A percentile compares a stretch with the other conserved stretches of the same genome.
Evolutionary conservation across 75 land plant species (phyloP).

Genomic region (Cupressus sempervirens): DNA sequence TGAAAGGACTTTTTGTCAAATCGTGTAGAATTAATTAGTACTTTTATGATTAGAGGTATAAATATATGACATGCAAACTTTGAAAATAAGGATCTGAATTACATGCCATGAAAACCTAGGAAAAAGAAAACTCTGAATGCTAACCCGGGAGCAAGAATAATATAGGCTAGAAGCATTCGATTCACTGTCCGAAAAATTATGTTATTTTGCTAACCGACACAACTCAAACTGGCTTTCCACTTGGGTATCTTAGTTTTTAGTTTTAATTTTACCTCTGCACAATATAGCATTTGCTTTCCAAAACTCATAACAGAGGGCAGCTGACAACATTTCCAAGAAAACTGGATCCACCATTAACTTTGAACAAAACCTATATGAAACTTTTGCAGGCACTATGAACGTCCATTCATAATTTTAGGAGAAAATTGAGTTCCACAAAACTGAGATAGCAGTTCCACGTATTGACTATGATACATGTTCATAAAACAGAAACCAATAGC

Average conservation of each 20-base stretch:
- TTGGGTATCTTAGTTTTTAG: not conserved
- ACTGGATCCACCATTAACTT: not conserved
- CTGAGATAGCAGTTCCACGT: not conserved
- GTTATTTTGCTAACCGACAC: not conserved
- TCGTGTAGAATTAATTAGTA: not conserved
- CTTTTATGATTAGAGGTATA: not conserved
- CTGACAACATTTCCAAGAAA: not conserved
- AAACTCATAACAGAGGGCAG: not conserved
- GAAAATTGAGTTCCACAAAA: not conserved
- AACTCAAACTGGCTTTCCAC: not conserved
- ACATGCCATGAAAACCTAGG: not conserved
- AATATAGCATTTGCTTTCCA: not conserved
- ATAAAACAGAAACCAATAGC: not conserved
- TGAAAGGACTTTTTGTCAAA: not conserved
- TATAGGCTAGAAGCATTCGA: not conserved
- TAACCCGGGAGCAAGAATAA: not conserved
- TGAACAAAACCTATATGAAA: not conserved
- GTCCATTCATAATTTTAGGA: not conserved
- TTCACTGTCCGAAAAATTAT: not conserved
- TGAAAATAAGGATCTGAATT: not conserved
- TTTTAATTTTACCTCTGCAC: not conserved
- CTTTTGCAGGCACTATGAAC: not conserved
- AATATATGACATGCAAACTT: not conserved
- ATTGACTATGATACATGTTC: not conserved
- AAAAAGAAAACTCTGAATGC: not conserved